Base-by-base conservation (phyloP, 139 green algal species). In the Spirogloea muscicola region DNA sequence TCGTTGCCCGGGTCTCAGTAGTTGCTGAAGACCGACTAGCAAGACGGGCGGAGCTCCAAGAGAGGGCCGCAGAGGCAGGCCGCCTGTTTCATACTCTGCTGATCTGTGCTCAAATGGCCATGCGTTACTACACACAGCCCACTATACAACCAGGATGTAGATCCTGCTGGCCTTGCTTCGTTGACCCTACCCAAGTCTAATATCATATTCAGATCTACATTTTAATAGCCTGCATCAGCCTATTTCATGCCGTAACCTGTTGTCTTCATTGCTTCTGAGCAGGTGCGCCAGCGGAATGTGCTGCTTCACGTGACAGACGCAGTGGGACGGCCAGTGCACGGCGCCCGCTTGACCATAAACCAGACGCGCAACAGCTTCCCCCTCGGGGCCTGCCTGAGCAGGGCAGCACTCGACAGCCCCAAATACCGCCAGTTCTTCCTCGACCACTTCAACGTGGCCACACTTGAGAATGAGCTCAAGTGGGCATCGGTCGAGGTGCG, bases 391-490 rank as follows among this genome's bases (percentile, higher is more conserved):
- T 79, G 70, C 25, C 33, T 79, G 9, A 73, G 46, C 70, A 43
- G 70, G 1, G 70, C 66, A 39, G 18, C 39, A 31, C 49, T 77
- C 36, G 36, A 27, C 29, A 68, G 65, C 61, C 44, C 70, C 13
- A 18, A 9, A 6, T 79, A 75, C 48, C 38, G 46, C 33, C 27
- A 33, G 2, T 77, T 37, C 37, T 79, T 80, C 34, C 27, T 74
- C 27, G 18, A 37, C 2, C 34, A 69, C 21, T 80, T 80, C 64
- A 80, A 66, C 37, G 38, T 29, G 46, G 63, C 39, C 29, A 48
- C 66, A 43, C 61, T 55, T 55, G 74, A 81, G 63, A 81, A 81
- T 42, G 65, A 81, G 63, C 10, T 78, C 1, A 81, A 81, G 59
- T 81, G 74, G 74, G 39, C 31, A 33, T 29, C n/a, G 27, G 68